A percentile compares a stretch with the other conserved stretches of the same genome.
These are phyloP conservation scores for Mimosa bimucronata DNA, from an alignment of 306 rosid genomes.

Conservation along the genomic window DNA sequence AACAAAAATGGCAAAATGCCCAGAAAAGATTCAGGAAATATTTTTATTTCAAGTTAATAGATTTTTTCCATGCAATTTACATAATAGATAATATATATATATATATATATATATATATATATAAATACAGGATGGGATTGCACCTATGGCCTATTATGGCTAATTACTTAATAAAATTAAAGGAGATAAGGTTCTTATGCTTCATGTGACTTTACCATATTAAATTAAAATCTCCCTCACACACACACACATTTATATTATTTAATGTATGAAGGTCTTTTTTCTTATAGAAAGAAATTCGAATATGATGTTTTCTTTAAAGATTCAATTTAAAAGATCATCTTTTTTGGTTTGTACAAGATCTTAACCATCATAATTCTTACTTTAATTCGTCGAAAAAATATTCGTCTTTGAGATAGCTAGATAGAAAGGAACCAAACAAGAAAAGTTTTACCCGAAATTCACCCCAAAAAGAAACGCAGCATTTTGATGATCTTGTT, in stretches of 20 bases:
- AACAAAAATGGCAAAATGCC: background rate
- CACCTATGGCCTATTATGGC: background rate
- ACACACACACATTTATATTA: background rate
- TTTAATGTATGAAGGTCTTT: background rate
- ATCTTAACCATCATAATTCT: background rate
- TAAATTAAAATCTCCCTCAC: background rate
- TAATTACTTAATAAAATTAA: background rate
- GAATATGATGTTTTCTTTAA: background rate
- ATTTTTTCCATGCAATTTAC: background rate
- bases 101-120: too few relatives aligned
- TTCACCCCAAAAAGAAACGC: background rate
- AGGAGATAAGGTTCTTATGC: background rate
- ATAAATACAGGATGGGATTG: background rate
- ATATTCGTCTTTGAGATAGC: background rate
- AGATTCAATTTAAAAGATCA: background rate
- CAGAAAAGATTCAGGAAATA: background rate
- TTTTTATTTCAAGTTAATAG: background rate
- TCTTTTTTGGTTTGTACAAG: background rate
- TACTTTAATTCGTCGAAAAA: background rate
- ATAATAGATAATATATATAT: background rate
- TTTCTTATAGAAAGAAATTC: background rate
- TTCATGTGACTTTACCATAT: constrained; percentile 1
- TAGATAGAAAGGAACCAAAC: background rate
- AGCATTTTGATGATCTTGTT: background rate
- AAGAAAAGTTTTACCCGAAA: constrained; percentile 7